These are phyloP conservation scores for Carex parvula DNA, from an alignment of 176 grass and related monocot species.

Conservation along the genomic window DNA sequence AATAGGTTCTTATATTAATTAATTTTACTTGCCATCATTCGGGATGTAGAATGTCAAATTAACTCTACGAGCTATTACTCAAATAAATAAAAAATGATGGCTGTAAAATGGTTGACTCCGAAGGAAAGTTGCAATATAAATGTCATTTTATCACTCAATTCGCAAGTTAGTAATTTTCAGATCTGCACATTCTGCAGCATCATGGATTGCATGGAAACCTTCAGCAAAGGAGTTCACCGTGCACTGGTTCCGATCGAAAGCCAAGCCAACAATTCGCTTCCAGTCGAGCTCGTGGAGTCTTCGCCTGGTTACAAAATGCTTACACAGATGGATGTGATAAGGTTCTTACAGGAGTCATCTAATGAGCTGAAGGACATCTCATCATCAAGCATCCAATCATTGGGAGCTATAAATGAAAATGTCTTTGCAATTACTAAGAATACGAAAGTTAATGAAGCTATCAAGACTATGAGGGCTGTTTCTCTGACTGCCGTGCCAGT, in stretches of 20 bases:
- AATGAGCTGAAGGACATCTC: constrained; percentile 46
- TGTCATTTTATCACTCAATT: background rate
- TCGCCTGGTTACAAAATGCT: constrained; percentile 76
- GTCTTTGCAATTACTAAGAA: constrained; percentile 42
- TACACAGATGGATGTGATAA: constrained; percentile 82
- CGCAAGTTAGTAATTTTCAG: background rate
- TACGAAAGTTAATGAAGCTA: constrained; percentile 51
- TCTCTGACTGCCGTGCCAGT: constrained; percentile 75
- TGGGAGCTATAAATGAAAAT: constrained; percentile 55
- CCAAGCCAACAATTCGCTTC: constrained; percentile 32
- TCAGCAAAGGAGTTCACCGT: constrained; percentile 84
- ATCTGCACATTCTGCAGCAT: constrained; percentile 36
- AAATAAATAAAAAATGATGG: background rate
- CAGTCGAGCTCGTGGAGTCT: constrained; percentile 64
- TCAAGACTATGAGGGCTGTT: constrained; percentile 60
- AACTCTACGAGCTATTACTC: background rate
- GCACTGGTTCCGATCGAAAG: constrained; percentile 81
- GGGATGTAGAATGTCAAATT: background rate
- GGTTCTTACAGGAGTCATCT: constrained; percentile 44
- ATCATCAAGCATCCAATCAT: constrained; percentile 39
- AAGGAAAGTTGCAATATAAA: background rate
- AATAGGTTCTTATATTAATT: background rate
- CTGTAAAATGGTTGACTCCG: background rate
- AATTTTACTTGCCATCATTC: background rate
- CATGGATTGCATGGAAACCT: constrained; percentile 89